Base-by-base conservation (phyloP, 257 asterid species). In the Solanum dulcamara region DNA sequence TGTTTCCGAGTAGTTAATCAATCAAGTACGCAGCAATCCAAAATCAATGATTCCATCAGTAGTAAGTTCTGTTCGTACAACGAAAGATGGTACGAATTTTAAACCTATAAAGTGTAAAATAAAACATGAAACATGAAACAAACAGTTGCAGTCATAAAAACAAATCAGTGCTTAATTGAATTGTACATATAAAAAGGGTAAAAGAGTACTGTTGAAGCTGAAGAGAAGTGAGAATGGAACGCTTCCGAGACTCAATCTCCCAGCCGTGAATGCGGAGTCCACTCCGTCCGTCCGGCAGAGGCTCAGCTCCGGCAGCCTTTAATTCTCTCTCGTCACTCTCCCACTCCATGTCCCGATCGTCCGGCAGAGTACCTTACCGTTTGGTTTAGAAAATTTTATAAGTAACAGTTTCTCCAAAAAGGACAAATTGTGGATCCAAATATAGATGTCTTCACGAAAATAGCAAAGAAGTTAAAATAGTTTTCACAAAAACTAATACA, bases 231-330 rank as follows among this genome's bases (percentile, higher is more conserved):
- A 97, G 99, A 88, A 94, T 94, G 67, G 98, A 88, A 81, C 94
- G 93, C 91, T 92, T 94, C 90, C 85, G 88, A 80, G 99, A 89
- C 88, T 97, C 98, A 86, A 97, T 94, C 90, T 95, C 98, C 98
- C 92, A 90, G 82, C 91, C 92, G 60, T 82, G 89, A 68, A 90
- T 80, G 7, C 88, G 89, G 20, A 90, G 85, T 38, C 92, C 92
- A 53, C 46, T 72, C 50, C 90, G 88, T 10, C 92, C 91, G 55
- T 86, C 91, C 38, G 88, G 81, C 83, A 90, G 89, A n/a, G 68
- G 55, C 83, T 88, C 90, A 70, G 87, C 91, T 85, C 91, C 91
- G 81, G 91, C 92, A 67, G 87, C 88, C 81, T 90, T 90, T 57
- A 90, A 32, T 75, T 84, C 91, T 86, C 48, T 88, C 90, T 81